A percentile compares a stretch with the other conserved stretches of the same genome.
Evolutionary conservation across 2,329 filamentous ascomycete species (phyloP).

Genomic region (Phaeomoniella chlamydospora): DNA sequence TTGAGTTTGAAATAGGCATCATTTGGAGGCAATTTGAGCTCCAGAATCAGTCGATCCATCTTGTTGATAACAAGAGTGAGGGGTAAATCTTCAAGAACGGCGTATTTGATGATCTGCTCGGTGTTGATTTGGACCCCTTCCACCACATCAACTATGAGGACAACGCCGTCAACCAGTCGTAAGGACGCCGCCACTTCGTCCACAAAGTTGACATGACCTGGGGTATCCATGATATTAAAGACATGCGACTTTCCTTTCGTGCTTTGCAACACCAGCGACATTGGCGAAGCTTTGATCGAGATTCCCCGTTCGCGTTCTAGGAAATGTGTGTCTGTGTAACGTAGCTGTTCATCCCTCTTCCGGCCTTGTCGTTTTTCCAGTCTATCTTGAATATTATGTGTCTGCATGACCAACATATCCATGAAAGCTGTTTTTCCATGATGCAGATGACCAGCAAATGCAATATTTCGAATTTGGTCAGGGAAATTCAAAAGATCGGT

Average conservation of each 20-base stretch:
- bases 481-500: slow-evolving; percentile 92
- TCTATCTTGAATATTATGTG: slow-evolving; percentile 69
- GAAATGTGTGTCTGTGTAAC: slow-evolving; percentile 87
- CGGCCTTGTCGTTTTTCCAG: slow-evolving; percentile 69
- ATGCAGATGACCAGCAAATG: slow-evolving; percentile 81
- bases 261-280: slow-evolving; percentile 80
- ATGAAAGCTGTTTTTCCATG: slow-evolving; percentile 97
- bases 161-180: slow-evolving; percentile 79
- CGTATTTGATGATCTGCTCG: slow-evolving; percentile 93
- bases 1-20: slow-evolving; percentile 99
- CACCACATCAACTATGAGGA: slow-evolving; percentile 87
- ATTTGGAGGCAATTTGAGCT: slow-evolving; percentile 82
- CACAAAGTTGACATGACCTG: slow-evolving; percentile 95
- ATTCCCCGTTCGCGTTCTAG: slow-evolving; percentile 80
- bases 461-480: slow-evolving; percentile 85
- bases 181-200: slow-evolving; percentile 87
- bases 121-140: slow-evolving; percentile 99
- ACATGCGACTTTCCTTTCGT: slow-evolving; percentile 91
- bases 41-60: slow-evolving; percentile 86
- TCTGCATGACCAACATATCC: slow-evolving; percentile 96
- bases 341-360: slow-evolving; percentile 73
- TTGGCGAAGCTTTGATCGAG: slow-evolving; percentile 84
- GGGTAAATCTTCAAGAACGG: slow-evolving; percentile 76
- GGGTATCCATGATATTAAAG: slow-evolving; percentile 88
- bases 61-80: slow-evolving; percentile 91